Evolutionary conservation across 2,329 filamentous ascomycete species (phyloP).

Genomic region (Ophiosphaerella korrae): DNA sequence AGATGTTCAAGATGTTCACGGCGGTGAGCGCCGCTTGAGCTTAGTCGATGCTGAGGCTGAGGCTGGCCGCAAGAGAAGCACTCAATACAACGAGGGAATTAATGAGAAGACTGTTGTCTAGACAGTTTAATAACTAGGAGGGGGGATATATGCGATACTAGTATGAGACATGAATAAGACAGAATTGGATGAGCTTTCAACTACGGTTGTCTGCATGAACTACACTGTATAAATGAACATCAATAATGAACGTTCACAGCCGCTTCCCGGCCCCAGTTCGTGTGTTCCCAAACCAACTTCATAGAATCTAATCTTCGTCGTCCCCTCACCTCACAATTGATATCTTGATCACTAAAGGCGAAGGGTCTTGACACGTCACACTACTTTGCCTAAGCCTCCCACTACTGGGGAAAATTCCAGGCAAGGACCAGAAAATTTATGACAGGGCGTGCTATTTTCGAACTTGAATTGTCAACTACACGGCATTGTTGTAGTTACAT

Average conservation of each 20-base stretch:
- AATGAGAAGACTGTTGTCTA: slow-evolving; percentile 19
- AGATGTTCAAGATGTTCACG: slow-evolving; percentile 38
- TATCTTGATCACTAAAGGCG: too few relatives aligned
- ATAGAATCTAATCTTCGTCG: too few relatives aligned
- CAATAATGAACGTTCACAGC: background rate
- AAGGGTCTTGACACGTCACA: too few relatives aligned
- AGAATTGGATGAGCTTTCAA: too few relatives aligned
- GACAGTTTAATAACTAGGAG: background rate
- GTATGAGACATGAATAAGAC: background rate
- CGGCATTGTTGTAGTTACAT: too few relatives aligned
- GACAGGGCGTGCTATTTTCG: too few relatives aligned
- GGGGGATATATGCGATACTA: background rate
- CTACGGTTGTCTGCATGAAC: too few relatives aligned
- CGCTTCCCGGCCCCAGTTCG: background rate
- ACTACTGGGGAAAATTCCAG: too few relatives aligned
- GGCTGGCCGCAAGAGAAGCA: slow-evolving; percentile 41
- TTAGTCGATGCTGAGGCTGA: slow-evolving; percentile 40
- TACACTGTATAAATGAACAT: background rate
- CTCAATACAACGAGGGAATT: slow-evolving; percentile 33
- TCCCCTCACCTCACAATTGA: too few relatives aligned
- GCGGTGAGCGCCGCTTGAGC: slow-evolving; percentile 35
- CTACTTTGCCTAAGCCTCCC: too few relatives aligned
- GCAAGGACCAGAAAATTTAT: too few relatives aligned
- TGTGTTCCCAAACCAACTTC: background rate
- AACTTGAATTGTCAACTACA: too few relatives aligned